Evolutionary conservation across 306 rosid genomes (phyloP), one percentile per base, ranked within the genome.

Genomic region (Castanea mollissima): DNA sequence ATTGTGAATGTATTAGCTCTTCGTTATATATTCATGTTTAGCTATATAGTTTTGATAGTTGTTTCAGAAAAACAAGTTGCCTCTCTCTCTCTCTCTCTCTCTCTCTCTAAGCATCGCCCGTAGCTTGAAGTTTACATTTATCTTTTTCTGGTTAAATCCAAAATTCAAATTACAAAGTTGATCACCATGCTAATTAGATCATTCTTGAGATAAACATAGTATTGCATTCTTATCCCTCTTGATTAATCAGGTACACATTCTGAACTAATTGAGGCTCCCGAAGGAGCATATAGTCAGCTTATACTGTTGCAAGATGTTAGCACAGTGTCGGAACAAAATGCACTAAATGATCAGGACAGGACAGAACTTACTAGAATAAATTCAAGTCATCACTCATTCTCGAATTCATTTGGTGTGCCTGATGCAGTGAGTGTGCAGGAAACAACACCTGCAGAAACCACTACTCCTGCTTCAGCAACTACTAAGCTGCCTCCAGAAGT

Each of bases 251-350:
- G 97, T 70, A 58, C 95, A 31, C 92, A 90, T 79, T 60, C 77
- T 44, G 94, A 87, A 55, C 89, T 92, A 67, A 77, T 81, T 59
- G 67, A 74, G 38, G 79, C 90, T 56, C 89, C 90, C 9, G 86
- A 89, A 77, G 97, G 95, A 78, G 86, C 92, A 63, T 92, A 89
- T 63, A 89, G 89, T 59, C 94, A 89, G 69, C 93, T 92, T 68
- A 86, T 92, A 57, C 78, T 76, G 44, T 78, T 89, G 64, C 97
- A 90, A 87, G 89, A 86, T 56, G 69, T 80, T 10, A 64, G 71
- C 73, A 76, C 16, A 32, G 85, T 64, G 35, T 82, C 90, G 55
- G 79, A 84, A 60, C 82, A 79, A 11, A 80, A 81, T 54, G 82
- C 52, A 57, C 46, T 55, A 55, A 77, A 71, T 70, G 89, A 81